A percentile compares a stretch with the other conserved stretches of the same genome.
Conservation (phyloP, 257 asterid genomes). For the Datura wrightii region DNA sequence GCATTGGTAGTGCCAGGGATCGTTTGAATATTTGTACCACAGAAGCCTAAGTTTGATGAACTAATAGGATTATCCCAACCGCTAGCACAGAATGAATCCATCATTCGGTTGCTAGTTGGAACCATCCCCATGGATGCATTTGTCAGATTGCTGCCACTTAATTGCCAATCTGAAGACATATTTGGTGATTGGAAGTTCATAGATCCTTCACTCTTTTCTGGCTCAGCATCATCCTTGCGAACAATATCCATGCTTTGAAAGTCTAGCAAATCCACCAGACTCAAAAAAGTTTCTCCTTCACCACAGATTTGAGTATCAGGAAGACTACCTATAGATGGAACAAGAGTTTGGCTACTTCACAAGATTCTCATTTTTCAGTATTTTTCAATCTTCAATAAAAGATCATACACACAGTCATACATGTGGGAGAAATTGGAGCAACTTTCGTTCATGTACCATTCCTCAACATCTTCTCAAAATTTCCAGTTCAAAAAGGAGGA, state of each 20-base stretch:
- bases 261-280: neutral
- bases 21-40: constrained; percentile 50
- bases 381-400: neutral
- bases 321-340: neutral
- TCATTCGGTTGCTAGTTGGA: constrained; percentile 47
- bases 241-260: neutral
- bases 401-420: neutral
- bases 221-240: constrained; percentile 1
- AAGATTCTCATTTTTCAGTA: neutral
- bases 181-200: constrained; percentile 2
- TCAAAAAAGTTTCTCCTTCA: neutral
- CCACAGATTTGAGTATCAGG: neutral
- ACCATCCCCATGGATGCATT: constrained; percentile 34
- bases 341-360: neutral
- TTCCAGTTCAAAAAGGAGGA: neutral
- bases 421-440: neutral
- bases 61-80: constrained; percentile 63
- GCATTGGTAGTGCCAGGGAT: constrained; percentile 46
- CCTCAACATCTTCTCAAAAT: neutral
- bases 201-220: neutral
- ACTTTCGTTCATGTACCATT: neutral
- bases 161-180: constrained; percentile 51
- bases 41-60: constrained; percentile 46
- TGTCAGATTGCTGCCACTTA: constrained; percentile 46
- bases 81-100: constrained; percentile 56